Conservation (phyloP, 345 rosid species). For the Salix arbutifolia region DNA sequence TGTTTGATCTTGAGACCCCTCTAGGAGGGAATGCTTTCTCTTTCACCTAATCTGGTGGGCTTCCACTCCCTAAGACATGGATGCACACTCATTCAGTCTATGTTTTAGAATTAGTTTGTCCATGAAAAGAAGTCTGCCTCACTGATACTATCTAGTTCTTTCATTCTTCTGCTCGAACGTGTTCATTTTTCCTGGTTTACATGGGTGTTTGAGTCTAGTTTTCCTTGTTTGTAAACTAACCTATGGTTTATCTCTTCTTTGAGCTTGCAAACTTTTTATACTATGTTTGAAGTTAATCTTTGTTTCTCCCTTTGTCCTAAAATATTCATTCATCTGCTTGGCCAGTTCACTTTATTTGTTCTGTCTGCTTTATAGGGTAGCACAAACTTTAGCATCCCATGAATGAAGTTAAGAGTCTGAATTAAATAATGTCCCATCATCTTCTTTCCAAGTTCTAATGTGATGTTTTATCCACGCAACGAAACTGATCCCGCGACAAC, state of each 20-base stretch:
- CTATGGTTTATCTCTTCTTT: neutral
- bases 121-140: neutral
- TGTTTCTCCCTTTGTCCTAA: neutral
- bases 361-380: neutral
- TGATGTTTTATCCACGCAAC: neutral
- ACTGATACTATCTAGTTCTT: neutral
- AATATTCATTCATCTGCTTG: neutral
- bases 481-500: too few species aligned
- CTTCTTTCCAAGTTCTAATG: neutral
- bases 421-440: neutral
- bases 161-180: neutral
- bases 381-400: neutral
- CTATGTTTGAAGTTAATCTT: neutral
- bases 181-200: neutral
- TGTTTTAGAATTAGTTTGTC: neutral
- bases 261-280: neutral
- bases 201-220: neutral
- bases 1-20: neutral
- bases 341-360: neutral
- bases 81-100: neutral
- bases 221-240: neutral
- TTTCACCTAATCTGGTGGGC: neutral
- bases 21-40: neutral
- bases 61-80: neutral
- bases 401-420: neutral